Evolutionary conservation across 1,139 yeast genomes (phyloP).

Genomic region (Pneumocystis wakefieldiae): DNA sequence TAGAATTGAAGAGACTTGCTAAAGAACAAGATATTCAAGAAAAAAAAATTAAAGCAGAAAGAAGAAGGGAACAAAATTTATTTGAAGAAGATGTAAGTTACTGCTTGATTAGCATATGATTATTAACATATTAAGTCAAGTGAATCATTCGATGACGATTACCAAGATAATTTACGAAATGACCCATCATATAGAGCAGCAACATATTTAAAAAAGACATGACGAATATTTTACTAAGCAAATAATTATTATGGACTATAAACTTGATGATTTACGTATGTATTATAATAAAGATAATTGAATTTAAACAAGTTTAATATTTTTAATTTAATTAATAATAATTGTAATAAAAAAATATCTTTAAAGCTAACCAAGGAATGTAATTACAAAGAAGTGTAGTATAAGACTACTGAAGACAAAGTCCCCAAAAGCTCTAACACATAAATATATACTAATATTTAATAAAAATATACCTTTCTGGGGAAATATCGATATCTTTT

Average conservation of each 20-base stretch:
- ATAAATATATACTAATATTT: not conserved
- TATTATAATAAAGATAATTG: not conserved
- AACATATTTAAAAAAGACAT: not conserved
- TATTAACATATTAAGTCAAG: not conserved
- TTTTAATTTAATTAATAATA: not conserved
- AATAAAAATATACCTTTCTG: constrained; percentile 30
- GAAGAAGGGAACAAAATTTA: not conserved
- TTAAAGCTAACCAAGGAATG: constrained; percentile 41
- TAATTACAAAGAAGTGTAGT: constrained; percentile 76
- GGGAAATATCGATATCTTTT: constrained; percentile 42
- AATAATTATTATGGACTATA: not conserved
- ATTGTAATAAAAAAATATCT: not conserved
- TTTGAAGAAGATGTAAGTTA: constrained; percentile 6
- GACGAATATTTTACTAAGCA: not conserved
- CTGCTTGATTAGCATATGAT: not conserved
- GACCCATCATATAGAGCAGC: not conserved
- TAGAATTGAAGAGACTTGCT: constrained; percentile 6
- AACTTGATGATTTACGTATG: not conserved
- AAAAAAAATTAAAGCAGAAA: not conserved
- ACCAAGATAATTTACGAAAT: not conserved
- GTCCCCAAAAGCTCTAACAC: constrained; percentile 67
- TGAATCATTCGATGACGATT: not conserved
- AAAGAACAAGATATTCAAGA: constrained; percentile 5
- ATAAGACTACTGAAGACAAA: constrained; percentile 74
- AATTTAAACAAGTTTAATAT: not conserved